Percentiles rank a stretch among this genome's conserved stretches.
phyloP scores from a whole-genome alignment of 1,284 basidiomycete genomes.

The Cryptococcus deneoformans region DNA sequence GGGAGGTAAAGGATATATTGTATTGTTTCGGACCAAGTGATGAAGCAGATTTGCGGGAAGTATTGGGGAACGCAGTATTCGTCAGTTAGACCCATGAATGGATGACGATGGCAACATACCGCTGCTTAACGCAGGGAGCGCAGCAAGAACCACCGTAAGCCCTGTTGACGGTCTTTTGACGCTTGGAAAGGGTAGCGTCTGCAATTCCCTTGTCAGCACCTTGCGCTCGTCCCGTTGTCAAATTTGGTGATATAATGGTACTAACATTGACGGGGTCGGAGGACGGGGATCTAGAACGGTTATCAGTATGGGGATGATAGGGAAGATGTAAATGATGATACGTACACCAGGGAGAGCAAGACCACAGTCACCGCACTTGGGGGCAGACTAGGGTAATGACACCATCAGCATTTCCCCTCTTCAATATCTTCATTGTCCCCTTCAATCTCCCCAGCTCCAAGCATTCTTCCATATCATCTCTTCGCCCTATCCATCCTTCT shows the following conservation, averaged over 20 bases:
- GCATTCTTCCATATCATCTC: not conserved
- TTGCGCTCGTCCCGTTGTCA: not conserved
- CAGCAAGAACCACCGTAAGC: constrained; percentile 96
- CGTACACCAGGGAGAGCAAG: constrained; percentile 86
- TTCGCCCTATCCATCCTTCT: not conserved
- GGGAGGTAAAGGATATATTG: not conserved
- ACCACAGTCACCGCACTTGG: constrained; percentile 98
- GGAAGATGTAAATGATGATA: constrained; percentile 22
- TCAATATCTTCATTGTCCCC: not conserved
- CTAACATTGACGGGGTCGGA: constrained; percentile 77
- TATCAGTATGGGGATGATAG: not conserved
- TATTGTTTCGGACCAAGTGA: not conserved
- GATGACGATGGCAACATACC: constrained; percentile 56
- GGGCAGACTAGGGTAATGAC: constrained; percentile 53
- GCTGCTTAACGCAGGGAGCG: constrained; percentile 85
- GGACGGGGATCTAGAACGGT: constrained; percentile 70
- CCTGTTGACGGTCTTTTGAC: constrained; percentile 87
- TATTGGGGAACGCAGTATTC: not conserved
- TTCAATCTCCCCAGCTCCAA: not conserved
- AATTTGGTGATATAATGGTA: constrained; percentile 2
- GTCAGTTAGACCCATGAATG: too few relatives aligned
- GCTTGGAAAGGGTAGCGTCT: constrained; percentile 88
- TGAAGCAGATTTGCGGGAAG: too few relatives aligned
- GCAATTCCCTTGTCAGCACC: not conserved
- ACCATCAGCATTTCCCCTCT: constrained; percentile 4